A percentile compares a stretch with the other conserved stretches of the same genome.
Conservation (phyloP, 495 filamentous ascomycete genomes). For the Chaetomium cochliodes region DNA sequence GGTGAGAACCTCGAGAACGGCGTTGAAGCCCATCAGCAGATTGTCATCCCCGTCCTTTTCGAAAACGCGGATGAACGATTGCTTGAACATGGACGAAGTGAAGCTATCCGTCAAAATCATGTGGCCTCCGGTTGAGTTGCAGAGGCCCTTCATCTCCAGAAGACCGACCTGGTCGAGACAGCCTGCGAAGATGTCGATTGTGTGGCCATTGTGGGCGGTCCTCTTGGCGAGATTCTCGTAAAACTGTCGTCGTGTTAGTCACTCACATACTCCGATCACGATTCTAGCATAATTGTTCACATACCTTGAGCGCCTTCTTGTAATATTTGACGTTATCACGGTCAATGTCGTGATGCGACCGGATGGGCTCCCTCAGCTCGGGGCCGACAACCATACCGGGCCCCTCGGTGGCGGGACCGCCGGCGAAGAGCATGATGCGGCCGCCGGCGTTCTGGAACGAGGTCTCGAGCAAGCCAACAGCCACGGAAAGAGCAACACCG, state of each 20-base stretch:
- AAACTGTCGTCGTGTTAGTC: slow-evolving; percentile 62
- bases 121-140: slow-evolving; percentile 94
- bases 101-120: slow-evolving; percentile 99
- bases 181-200: slow-evolving; percentile 96
- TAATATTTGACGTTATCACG: slow-evolving; percentile 99
- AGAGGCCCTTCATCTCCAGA: slow-evolving; percentile 97
- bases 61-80: slow-evolving; percentile 95
- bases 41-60: slow-evolving; percentile 95
- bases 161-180: slow-evolving; percentile 98
- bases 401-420: slow-evolving; percentile 92
- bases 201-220: slow-evolving; percentile 93
- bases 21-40: slow-evolving; percentile 97
- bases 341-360: slow-evolving; percentile 99
- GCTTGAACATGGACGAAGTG: slow-evolving; percentile 99
- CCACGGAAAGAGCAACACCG: slow-evolving; percentile 92
- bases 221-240: slow-evolving; percentile 97
- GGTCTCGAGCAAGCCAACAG: slow-evolving; percentile 86
- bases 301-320: slow-evolving; percentile 96
- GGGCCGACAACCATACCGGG: slow-evolving; percentile 96
- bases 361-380: slow-evolving; percentile 95
- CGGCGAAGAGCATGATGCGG: slow-evolving; percentile 95
- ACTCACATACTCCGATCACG: not conserved
- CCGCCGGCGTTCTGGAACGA: slow-evolving; percentile 94
- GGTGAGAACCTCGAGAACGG: slow-evolving; percentile 91
- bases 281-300: slow-evolving; percentile 12